Evolutionary conservation across 768 basidiomycete species (phyloP).

Genomic region (Ephemerocybe angulata): DNA sequence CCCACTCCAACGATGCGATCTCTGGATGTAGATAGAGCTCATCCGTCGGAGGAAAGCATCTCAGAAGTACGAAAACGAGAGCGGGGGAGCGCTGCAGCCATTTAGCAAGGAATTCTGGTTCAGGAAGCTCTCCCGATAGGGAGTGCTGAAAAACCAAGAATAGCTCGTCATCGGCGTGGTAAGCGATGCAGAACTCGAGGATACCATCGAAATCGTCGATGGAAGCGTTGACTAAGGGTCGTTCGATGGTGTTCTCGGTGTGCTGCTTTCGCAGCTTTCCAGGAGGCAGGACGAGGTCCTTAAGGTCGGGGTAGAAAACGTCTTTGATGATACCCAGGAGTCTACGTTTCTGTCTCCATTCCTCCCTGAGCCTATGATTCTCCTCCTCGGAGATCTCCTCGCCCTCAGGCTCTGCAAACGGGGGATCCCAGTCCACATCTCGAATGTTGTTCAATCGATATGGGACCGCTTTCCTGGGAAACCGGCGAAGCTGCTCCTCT

Average conservation of each 20-base stretch:
- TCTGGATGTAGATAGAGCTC: conserved; percentile 26
- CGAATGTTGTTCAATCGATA: conserved; percentile 40
- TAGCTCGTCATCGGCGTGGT: conserved; percentile 53
- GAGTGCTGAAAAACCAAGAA: conserved; percentile 48
- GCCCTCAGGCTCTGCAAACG: not conserved
- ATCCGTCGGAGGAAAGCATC: conserved; percentile 43
- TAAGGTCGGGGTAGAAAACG: conserved; percentile 25
- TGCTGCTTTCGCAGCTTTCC: conserved; percentile 6
- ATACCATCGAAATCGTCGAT: conserved; percentile 30
- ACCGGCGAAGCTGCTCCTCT: conserved; percentile 44
- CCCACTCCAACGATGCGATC: conserved; percentile 23
- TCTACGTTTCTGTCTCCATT: conserved; percentile 17
- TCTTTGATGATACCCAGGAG: conserved; percentile 23
- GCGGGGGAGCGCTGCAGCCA: conserved; percentile 53
- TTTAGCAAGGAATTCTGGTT: conserved; percentile 20
- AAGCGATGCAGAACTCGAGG: conserved; percentile 39
- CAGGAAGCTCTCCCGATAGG: conserved; percentile 28
- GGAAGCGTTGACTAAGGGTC: conserved; percentile 15
- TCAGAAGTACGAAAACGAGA: conserved; percentile 52
- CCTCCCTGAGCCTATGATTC: not conserved
- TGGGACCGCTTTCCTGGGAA: conserved; percentile 38
- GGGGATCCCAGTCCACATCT: conserved; percentile 36
- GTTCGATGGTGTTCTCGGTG: conserved; percentile 10
- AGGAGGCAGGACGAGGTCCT: conserved; percentile 11
- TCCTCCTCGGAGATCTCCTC: not conserved